Base-by-base conservation (phyloP, 306 rosid genomes). In the Vicia faba region DNA sequence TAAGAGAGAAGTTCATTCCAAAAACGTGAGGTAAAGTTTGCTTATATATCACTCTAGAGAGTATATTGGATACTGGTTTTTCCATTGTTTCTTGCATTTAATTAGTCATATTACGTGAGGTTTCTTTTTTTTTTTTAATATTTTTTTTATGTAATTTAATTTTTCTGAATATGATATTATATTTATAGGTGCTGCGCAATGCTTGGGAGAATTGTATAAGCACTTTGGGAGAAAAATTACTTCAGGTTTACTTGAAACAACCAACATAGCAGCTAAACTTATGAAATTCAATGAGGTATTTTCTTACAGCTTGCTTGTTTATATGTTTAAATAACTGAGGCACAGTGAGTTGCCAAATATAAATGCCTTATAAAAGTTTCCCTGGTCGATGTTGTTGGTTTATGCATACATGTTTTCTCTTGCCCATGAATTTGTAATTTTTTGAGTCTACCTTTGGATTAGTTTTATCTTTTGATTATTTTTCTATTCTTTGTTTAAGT, bases 161-260 rank as follows among this genome's bases (percentile, higher is more conserved):
- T 33, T 1, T 23, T 19, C 65, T 58, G 36, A 75, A 66, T 43
- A 64, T 64, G 64, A 61, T 66, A 66, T 60, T 79, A 33, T 76
- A 86, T 73, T 51, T 80, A 29, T 72, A 89, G 98, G 98, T 70
- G 92, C 87, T 65, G 88, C 88, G 38, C 98, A 89, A 64, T 89
- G 98, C 83, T 76, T 93, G 78, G 98, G 95, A 77, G 97, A 93
- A 78, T 68, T 93, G 70, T 89, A 93, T 70, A 82, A 83, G 72
- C 89, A 89, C 75, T 93, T 93, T 82, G 98, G 98, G 54, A 84
- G 98, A 84, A 85, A 82, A 77, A 93, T 89, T 66, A 89, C 98
- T 13, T 84, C 98, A 1, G 97, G 98, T 73, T 89, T 93, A 77
- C 85, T 73, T 51, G 98, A 93, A 76, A 93, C 97, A 8, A 85